These are phyloP conservation scores for Sphagnum fallax DNA, from an alignment of 228 moss, liverwort and hornwort species.

Conservation along the genomic window DNA sequence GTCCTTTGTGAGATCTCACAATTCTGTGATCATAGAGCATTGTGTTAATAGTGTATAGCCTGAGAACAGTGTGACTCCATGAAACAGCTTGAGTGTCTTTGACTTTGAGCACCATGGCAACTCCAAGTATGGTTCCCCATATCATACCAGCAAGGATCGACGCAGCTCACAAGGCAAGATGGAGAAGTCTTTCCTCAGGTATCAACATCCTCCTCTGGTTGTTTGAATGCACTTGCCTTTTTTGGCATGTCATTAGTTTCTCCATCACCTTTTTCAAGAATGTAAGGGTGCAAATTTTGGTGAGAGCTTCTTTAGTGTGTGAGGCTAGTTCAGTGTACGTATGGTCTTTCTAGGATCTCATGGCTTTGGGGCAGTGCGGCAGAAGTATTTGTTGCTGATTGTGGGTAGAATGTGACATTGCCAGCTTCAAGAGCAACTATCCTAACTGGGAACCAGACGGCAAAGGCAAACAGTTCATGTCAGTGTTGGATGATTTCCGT, in stretches of 20 bases:
- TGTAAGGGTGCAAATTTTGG: too few relatives aligned
- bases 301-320: too few relatives aligned
- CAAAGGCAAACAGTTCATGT: constrained; percentile 83
- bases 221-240: background rate
- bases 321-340: too few relatives aligned
- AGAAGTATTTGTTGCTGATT: too few relatives aligned
- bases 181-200: constrained; percentile 99
- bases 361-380: too few relatives aligned
- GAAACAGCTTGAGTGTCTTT: constrained; percentile 80
- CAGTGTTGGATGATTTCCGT: constrained; percentile 74
- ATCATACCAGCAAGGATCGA: constrained; percentile 91
- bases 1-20: too few relatives aligned
- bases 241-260: too few relatives aligned
- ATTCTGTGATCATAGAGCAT: too few relatives aligned
- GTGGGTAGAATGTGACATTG: background rate
- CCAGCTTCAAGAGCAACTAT: constrained; percentile 92
- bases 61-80: too few relatives aligned
- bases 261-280: too few relatives aligned
- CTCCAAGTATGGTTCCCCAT: constrained; percentile 97
- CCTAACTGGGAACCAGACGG: constrained; percentile 98
- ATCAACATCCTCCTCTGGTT: constrained; percentile 4
- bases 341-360: too few relatives aligned
- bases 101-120: constrained; percentile 98
- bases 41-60: too few relatives aligned
- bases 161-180: constrained; percentile 99